Base-by-base conservation (phyloP, 495 filamentous ascomycete species). In the Lentithecium fluviatile region DNA sequence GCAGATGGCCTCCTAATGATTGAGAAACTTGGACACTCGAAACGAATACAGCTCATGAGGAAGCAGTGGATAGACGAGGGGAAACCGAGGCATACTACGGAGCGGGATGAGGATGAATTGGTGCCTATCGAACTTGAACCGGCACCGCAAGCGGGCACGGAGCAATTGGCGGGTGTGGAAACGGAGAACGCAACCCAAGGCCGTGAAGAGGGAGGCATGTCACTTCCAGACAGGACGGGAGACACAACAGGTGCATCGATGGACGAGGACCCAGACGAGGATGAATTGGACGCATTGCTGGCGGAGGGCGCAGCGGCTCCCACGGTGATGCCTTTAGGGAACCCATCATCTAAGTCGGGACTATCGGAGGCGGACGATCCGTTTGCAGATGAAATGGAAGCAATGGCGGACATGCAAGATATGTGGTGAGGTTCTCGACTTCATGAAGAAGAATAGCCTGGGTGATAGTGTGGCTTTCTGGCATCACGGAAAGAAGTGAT, bases 1-100 rank as follows among this genome's bases (percentile, higher is more conserved):
- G 79, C 87, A 23, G 95, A 99, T 68, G 94, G 89, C 4, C 77
- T 97, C 19, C 75, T 84, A 32, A 97, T 97, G 74, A 90, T 97
- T 7, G 95, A 99, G 73, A 97, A 95, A 74, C 75, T 91, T 3
- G 94, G 94, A 1, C 94, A 97, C 72, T 88, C 85, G 37, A 88
- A 83, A 69, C 76, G 80, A 3, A 77, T 90, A 60, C 89, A 89
- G 53, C 80, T 81, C 11, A 86, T 90, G 80, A 80, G 87, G 56
- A 83, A 82, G 66, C 85, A 86, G 68, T 97, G 93, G 93, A 95
- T 97, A 56, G 82, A 91, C 62, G 91, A 95, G 70, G 82, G 77
- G 29, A 87, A 77, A 66, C 69, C 67, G 2, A 62, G 54, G 42
- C 21, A 38, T 23, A 37, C 45, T 52, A 51, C 23, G n/a, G 52